Percentiles rank a stretch among this genome's conserved stretches.
phyloP scores from a whole-genome alignment of 495 filamentous ascomycete genomes.

The Neurospora africana region DNA sequence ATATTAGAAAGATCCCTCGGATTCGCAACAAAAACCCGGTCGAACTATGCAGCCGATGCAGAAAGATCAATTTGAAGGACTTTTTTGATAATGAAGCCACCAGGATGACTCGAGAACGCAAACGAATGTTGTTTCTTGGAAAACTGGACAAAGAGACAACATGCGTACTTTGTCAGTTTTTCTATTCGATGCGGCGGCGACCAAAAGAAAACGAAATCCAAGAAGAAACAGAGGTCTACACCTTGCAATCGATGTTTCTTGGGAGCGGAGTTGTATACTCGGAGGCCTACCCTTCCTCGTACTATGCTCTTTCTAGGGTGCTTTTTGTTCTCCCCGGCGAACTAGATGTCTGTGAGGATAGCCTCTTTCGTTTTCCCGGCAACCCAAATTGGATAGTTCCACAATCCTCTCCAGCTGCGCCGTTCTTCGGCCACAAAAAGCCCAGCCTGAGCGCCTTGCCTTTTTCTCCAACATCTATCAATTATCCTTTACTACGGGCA shows the following conservation, averaged over 20 bases:
- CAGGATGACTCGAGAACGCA: too few species aligned
- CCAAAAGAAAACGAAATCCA: background rate
- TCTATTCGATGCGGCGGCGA: background rate
- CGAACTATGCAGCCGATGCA: too few species aligned
- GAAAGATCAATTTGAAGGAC: too few species aligned
- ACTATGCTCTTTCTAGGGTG: background rate
- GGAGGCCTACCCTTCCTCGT: background rate
- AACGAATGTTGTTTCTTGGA: too few species aligned
- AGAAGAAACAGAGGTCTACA: background rate
- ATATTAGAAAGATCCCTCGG: too few species aligned
- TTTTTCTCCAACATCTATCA: background rate
- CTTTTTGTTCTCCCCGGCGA: too few species aligned
- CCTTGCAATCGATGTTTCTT: background rate
- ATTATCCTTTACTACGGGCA: background rate
- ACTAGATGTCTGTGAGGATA: too few species aligned
- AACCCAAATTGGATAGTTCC: background rate
- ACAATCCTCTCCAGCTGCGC: accelerated
- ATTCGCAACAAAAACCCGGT: too few species aligned
- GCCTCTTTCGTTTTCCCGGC: too few species aligned
- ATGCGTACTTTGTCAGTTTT: background rate
- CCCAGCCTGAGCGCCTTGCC: background rate
- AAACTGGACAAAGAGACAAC: accelerated
- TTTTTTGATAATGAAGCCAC: too few species aligned
- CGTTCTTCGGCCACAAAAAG: background rate
- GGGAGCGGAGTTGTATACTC: accelerated